Evolutionary conservation across 805 yeast species (phyloP).

Genomic region (Yarrowia porcina): DNA sequence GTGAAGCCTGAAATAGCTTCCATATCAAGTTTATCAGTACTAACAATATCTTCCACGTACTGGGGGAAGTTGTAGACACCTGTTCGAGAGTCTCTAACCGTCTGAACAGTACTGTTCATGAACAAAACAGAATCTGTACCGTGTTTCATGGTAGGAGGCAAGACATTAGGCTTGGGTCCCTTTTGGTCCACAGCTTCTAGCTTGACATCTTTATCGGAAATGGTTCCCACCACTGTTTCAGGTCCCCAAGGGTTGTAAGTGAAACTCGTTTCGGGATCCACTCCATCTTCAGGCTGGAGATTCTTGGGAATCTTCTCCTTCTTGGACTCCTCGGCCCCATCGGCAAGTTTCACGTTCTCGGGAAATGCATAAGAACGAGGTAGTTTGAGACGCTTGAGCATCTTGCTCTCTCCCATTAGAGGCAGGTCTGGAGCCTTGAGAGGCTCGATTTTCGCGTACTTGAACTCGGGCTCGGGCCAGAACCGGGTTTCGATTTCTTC

Average conservation of each 20-base stretch:
- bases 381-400: background rate
- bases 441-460: background rate
- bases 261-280: background rate
- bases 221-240: background rate
- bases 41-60: slow-evolving; percentile 54
- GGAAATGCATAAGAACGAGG: background rate
- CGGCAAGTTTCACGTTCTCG: background rate
- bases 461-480: background rate
- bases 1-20: slow-evolving; percentile 54
- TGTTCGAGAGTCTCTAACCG: slow-evolving; percentile 72
- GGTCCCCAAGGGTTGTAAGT: slow-evolving; percentile 1
- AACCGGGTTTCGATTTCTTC: background rate
- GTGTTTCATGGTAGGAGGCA: slow-evolving; percentile 59
- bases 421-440: background rate
- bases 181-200: background rate
- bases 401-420: background rate
- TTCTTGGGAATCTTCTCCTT: background rate
- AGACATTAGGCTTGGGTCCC: background rate
- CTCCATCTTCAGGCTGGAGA: background rate
- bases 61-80: slow-evolving; percentile 67
- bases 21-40: slow-evolving; percentile 65
- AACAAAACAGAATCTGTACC: slow-evolving; percentile 68
- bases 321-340: no score
- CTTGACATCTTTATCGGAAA: background rate
- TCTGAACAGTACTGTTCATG: slow-evolving; percentile 72